These are phyloP conservation scores for Amphicarpaea edgeworthii DNA, from an alignment of 306 rosid genomes.

Conservation along the genomic window DNA sequence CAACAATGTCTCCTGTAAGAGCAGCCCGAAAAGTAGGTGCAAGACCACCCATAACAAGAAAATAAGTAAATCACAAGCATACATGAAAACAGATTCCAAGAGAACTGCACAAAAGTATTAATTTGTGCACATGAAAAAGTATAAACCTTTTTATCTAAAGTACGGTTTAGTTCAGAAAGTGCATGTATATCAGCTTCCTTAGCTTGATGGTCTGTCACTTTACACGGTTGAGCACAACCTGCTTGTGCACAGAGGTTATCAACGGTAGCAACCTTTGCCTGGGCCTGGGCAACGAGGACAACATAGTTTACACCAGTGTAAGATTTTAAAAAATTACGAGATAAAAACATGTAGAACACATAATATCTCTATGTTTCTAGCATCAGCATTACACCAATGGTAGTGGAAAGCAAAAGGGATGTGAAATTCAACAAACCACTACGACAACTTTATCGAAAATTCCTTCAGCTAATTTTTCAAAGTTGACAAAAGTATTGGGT, in stretches of 20 bases:
- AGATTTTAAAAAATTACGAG: conserved; percentile 33
- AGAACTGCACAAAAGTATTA: conserved; percentile 23
- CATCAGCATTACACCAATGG: conserved; percentile 7
- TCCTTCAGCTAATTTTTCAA: background rate
- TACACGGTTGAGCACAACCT: conserved; percentile 51
- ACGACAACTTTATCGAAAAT: background rate
- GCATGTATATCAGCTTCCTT: conserved; percentile 78
- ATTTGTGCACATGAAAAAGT: conserved; percentile 26
- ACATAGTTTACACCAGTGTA: conserved; percentile 47
- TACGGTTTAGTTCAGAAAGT: conserved; percentile 64
- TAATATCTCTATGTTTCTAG: conserved; percentile 20
- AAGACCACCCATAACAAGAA: conserved; percentile 16
- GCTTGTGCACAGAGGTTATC: conserved; percentile 53
- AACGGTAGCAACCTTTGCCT: conserved; percentile 49
- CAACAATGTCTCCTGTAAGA: conserved; percentile 65
- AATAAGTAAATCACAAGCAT: conserved; percentile 27
- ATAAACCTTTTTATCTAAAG: conserved; percentile 80
- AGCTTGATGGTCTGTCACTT: conserved; percentile 61
- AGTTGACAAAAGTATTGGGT: background rate
- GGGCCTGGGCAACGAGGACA: too few relatives aligned
- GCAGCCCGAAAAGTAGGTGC: conserved; percentile 24
- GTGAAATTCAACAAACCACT: conserved; percentile 21
- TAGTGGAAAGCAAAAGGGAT: conserved; percentile 40
- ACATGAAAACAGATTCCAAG: conserved; percentile 27
- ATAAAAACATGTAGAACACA: background rate